Conservation (phyloP, 495 filamentous ascomycete genomes). For the Aspergillus ellipticus region DNA sequence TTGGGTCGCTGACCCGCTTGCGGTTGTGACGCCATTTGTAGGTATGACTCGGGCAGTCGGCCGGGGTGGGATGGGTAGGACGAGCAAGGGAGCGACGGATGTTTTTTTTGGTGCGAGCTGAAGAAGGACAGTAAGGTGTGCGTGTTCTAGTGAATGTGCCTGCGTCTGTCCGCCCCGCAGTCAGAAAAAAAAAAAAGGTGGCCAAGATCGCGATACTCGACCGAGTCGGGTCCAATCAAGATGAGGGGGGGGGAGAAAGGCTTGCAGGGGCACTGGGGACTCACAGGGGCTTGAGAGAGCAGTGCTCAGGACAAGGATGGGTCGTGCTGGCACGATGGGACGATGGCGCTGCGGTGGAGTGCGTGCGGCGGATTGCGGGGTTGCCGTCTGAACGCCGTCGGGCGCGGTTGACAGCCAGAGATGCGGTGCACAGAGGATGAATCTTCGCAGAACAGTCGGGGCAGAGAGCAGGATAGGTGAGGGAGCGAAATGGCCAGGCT, state of each 20-base stretch:
- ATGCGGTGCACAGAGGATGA: neutral
- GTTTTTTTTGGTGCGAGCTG: neutral
- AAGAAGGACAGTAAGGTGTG: neutral
- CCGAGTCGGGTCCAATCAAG: neutral
- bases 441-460: neutral
- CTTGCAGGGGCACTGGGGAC: neutral
- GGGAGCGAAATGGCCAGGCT: too few species aligned
- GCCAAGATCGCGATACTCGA: neutral
- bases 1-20: conserved; percentile 49
- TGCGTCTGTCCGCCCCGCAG: neutral
- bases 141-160: neutral
- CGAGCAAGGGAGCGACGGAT: neutral
- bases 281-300: neutral
- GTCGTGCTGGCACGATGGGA: conserved; percentile 1
- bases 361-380: neutral
- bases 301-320: neutral
- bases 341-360: neutral
- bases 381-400: neutral
- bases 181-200: neutral
- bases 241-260: neutral
- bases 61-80: conserved; percentile 7
- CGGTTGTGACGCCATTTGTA: conserved; percentile 38
- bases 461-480: too few species aligned
- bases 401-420: neutral
- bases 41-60: neutral